These are phyloP conservation scores for Sarocladium kiliense DNA, from an alignment of 2,329 filamentous ascomycete genomes.

Conservation along the genomic window DNA sequence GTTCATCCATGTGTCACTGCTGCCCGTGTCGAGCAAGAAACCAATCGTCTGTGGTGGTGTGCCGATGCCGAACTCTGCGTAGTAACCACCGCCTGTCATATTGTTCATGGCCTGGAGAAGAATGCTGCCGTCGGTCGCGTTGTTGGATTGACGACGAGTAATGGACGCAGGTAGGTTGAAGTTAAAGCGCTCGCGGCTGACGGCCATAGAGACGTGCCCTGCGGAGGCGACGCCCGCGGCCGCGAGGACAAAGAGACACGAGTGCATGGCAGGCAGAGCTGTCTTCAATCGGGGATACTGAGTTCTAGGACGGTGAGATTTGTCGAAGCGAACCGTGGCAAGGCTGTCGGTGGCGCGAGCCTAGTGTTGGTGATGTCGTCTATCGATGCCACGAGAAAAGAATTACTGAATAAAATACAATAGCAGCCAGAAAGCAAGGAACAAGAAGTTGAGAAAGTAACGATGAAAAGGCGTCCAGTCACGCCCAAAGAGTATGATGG, in stretches of 20 bases:
- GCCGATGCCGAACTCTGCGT: constrained; percentile 51
- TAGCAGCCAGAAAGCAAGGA: too few relatives aligned
- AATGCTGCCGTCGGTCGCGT: constrained; percentile 18
- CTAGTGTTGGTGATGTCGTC: not conserved
- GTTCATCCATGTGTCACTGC: constrained; percentile 57
- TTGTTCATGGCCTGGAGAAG: constrained; percentile 43
- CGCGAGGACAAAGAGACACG: constrained; percentile 2
- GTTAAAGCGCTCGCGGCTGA: not conserved
- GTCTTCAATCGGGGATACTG: not conserved
- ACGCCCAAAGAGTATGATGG: not conserved
- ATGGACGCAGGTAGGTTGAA: not conserved
- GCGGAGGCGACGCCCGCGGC: constrained; percentile 5
- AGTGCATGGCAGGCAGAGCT: constrained; percentile 7
- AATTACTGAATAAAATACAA: too few relatives aligned
- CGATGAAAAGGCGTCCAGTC: not conserved
- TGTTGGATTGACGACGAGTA: not conserved
- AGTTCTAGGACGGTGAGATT: not conserved
- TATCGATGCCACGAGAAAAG: too few relatives aligned
- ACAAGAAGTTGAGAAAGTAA: too few relatives aligned
- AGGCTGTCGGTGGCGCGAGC: not conserved
- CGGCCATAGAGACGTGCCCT: not conserved
- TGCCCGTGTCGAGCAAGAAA: constrained; percentile 58
- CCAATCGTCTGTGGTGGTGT: constrained; percentile 50
- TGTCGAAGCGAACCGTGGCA: not conserved
- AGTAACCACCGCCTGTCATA: constrained; percentile 50